A percentile compares a stretch with the other conserved stretches of the same genome.
These are phyloP conservation scores for Komagataea norvegica DNA, from an alignment of 1,139 yeast species.

Conservation along the genomic window DNA sequence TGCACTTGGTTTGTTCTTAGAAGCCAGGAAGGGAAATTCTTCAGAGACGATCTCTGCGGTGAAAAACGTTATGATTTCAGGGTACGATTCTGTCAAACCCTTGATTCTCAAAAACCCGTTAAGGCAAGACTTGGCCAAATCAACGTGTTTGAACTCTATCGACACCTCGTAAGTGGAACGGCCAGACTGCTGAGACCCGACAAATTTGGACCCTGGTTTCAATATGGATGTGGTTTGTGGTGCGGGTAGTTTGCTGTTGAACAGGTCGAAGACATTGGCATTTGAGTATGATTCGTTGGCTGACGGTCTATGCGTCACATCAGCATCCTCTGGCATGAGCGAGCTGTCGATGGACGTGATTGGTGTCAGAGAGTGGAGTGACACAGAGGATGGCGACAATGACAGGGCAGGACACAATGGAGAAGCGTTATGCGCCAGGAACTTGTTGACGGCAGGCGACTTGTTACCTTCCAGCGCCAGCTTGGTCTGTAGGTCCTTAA, in stretches of 20 bases:
- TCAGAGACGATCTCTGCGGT: slow-evolving; percentile 80
- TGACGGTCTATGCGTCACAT: too few relatives aligned
- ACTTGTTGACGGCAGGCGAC: background rate
- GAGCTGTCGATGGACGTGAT: background rate
- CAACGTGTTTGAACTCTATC: slow-evolving; percentile 70
- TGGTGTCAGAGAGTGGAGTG: background rate
- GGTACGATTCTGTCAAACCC: slow-evolving; percentile 73
- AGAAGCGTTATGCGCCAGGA: background rate
- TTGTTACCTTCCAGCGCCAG: background rate
- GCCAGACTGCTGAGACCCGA: slow-evolving; percentile 76
- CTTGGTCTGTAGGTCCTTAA: background rate
- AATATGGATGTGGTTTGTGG: slow-evolving; percentile 31
- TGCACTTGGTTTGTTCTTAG: slow-evolving; percentile 27
- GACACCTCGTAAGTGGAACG: slow-evolving; percentile 59
- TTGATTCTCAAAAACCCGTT: slow-evolving; percentile 78
- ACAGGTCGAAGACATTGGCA: slow-evolving; percentile 4
- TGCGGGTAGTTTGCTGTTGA: slow-evolving; percentile 9
- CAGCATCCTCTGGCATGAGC: background rate
- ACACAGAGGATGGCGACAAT: too few relatives aligned
- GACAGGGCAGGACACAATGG: too few relatives aligned
- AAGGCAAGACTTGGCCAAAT: slow-evolving; percentile 52
- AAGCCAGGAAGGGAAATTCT: slow-evolving; percentile 43
- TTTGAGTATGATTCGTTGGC: background rate
- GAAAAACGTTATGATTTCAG: slow-evolving; percentile 80
- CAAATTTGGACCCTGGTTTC: slow-evolving; percentile 58